Evolutionary conservation across 257 asterid genomes (phyloP), one percentile per base, ranked within the genome.

Genomic region (Fraxinus anomala): DNA sequence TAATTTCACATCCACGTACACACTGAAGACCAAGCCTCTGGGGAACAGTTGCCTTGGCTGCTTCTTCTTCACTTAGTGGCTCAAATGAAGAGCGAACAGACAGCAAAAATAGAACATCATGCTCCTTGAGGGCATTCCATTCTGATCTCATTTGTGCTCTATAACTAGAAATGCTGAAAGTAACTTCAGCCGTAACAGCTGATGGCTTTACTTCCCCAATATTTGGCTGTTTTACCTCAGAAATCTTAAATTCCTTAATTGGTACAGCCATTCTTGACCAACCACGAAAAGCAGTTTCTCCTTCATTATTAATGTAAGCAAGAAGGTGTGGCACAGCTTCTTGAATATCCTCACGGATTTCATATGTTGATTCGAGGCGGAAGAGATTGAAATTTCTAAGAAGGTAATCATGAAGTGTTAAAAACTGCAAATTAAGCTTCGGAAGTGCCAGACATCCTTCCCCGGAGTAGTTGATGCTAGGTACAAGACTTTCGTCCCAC

Each of bases 211-310:
- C 99, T 81, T 96, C 99, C 73, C 99, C 99, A 81, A 96, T 93
- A 82, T 96, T 96, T 77, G 99, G 98, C 75, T 92, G 99, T 80
- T 93, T 93, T 68, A 93, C 97, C 81, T 89, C 93, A 0, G 85
- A 70, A 76, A 96, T 93, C 88, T 85, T 92, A 82, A 91, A 91
- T 78, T 90, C 90, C 86, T 93, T 93, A 81, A 96, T 80, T 73
- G 97, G 99, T 68, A 93, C 98, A 80, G 91, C 99, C 99, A 96
- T 96, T 90, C 99, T 93, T 39, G 99, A 96, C 99, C 99, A 96
- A 76, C 99, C 99, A 84, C 99, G 99, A 79, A 96, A 96, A 80
- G 97, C 98, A 80, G 99, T 74, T 82, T 92, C 92, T 73, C 99
- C 98, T 92, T 96, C 99, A 83, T 93, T 89, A 83, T 93, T 92